A percentile compares a stretch with the other conserved stretches of the same genome.
phyloP scores from a whole-genome alignment of 2,329 filamentous ascomycete genomes.

The Aspergillus ochraceoroseus region DNA sequence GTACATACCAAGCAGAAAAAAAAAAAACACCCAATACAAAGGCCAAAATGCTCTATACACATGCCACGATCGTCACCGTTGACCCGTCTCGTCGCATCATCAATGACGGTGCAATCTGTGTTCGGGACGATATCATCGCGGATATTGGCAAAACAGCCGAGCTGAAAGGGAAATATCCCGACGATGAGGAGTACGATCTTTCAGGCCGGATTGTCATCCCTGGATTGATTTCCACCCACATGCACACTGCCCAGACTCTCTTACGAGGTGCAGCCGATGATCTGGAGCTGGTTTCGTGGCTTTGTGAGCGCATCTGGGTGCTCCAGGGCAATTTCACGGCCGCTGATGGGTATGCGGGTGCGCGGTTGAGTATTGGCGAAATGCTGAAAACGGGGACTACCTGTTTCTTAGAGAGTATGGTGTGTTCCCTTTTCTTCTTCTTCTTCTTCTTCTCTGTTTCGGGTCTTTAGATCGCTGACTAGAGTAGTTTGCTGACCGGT shows the following conservation, averaged over 20 bases:
- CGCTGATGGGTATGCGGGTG: constrained; percentile 49
- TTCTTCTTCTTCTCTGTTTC: neutral
- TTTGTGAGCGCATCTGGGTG: constrained; percentile 51
- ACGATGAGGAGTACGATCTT: constrained; percentile 34
- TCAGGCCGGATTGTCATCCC: constrained; percentile 47
- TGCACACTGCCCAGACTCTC: constrained; percentile 48
- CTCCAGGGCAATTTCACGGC: constrained; percentile 45
- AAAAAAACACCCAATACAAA: too few species aligned
- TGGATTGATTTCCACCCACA: constrained; percentile 50
- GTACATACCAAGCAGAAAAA: too few species aligned
- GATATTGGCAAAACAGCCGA: constrained; percentile 42
- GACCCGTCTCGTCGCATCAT: constrained; percentile 46
- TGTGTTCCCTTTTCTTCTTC: constrained; percentile 17
- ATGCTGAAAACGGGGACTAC: constrained; percentile 50
- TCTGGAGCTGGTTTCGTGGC: constrained; percentile 48
- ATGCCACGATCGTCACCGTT: constrained; percentile 52
- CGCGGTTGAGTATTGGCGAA: constrained; percentile 47
- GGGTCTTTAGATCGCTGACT: neutral
- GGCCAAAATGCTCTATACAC: constrained; percentile 42
- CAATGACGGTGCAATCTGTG: constrained; percentile 46
- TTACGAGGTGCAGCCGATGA: constrained; percentile 49
- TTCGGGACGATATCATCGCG: constrained; percentile 39
- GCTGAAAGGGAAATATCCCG: constrained; percentile 30
- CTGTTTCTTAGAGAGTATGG: constrained; percentile 52
- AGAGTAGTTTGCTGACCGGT: constrained; percentile 44